Conservation (phyloP, 2,329 filamentous ascomycete species). For the Apiospora saccharicola region DNA sequence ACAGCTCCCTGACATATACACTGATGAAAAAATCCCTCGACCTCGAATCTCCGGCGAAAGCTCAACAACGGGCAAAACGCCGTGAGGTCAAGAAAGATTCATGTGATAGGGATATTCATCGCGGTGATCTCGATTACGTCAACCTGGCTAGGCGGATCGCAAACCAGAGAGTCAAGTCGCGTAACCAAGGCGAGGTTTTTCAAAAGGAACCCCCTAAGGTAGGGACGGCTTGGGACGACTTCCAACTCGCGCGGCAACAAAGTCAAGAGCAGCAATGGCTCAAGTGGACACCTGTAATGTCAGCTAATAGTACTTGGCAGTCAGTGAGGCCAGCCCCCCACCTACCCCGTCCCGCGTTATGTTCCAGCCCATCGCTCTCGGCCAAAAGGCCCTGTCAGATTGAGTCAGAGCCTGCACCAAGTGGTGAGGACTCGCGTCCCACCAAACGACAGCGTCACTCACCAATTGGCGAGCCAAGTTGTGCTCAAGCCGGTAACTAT, state of each 20-base stretch:
- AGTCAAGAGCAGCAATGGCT: too few relatives aligned
- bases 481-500: not conserved
- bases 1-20: not conserved
- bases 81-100: not conserved
- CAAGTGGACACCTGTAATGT: too few relatives aligned
- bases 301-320: too few relatives aligned
- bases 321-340: too few relatives aligned
- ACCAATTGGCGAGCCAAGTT: not conserved
- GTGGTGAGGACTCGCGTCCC: not conserved
- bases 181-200: too few relatives aligned
- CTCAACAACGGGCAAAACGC: not conserved
- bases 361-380: not conserved
- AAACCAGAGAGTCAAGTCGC: not conserved
- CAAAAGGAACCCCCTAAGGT: not conserved
- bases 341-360: not conserved
- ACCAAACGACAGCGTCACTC: not conserved
- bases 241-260: not conserved
- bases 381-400: not conserved
- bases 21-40: not conserved
- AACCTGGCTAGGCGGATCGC: not conserved
- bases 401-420: not conserved
- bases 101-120: slow-evolving; percentile 9
- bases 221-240: not conserved
- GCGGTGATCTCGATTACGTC: slow-evolving; percentile 4
- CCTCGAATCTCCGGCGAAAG: not conserved